Evolutionary conservation across 768 basidiomycete species (phyloP).

Genomic region (Leucosporidium yakuticum): DNA sequence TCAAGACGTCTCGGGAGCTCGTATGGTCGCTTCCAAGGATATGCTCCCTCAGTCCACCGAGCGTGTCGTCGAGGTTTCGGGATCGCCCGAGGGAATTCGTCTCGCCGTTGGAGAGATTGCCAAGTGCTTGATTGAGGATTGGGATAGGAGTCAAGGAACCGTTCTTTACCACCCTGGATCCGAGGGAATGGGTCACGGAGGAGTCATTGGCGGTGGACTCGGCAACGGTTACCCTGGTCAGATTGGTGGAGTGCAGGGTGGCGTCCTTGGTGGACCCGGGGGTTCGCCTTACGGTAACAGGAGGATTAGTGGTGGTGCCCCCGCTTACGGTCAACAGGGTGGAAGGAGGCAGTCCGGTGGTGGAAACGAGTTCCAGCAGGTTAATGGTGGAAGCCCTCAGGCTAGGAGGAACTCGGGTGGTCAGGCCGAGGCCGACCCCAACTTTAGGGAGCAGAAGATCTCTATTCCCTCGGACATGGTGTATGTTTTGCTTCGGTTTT

Average conservation of each 20-base stretch:
- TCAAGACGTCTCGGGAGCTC: constrained; percentile 88
- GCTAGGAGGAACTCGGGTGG: background rate
- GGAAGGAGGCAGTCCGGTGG: no score
- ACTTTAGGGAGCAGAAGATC: constrained; percentile 96
- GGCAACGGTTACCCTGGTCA: constrained; percentile 32
- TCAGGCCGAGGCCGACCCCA: constrained; percentile 47
- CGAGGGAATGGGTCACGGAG: constrained; percentile 40
- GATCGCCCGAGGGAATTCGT: constrained; percentile 83
- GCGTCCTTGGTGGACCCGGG: background rate
- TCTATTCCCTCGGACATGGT: constrained; percentile 99
- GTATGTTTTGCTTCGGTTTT: constrained; percentile 47
- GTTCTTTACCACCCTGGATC: constrained; percentile 92
- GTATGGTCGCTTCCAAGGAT: constrained; percentile 98
- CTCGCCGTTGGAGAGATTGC: constrained; percentile 93
- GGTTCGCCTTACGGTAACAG: background rate
- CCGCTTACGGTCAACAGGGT: background rate
- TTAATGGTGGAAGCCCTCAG: background rate
- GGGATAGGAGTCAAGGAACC: constrained; percentile 88
- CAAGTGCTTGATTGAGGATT: constrained; percentile 90
- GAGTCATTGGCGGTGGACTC: constrained; percentile 41
- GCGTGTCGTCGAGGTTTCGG: constrained; percentile 96
- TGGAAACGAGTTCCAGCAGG: no score
- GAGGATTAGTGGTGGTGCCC: background rate
- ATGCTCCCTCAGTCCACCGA: constrained; percentile 99
- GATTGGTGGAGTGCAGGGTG: constrained; percentile 1